A percentile compares a stretch with the other conserved stretches of the same genome.
Evolutionary conservation across 2,329 filamentous ascomycete species (phyloP).

Genomic region (Chaetothyriales sp.): DNA sequence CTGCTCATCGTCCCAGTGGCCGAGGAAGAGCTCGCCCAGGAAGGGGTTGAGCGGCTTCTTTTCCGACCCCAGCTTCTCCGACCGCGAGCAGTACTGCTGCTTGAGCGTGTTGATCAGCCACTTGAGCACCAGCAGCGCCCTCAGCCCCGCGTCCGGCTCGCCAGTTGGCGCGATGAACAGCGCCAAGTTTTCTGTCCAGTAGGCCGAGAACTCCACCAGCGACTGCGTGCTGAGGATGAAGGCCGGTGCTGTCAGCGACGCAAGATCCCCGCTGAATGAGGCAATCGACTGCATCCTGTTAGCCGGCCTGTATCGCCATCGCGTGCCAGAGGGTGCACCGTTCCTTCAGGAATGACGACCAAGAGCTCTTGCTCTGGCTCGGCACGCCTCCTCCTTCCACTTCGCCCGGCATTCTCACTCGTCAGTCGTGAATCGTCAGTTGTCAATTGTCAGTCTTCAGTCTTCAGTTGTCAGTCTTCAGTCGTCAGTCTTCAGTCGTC

Average conservation of each 20-base stretch:
- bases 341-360: constrained; percentile 36
- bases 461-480: too few relatives aligned
- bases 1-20: constrained; percentile 65
- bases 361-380: constrained; percentile 28
- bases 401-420: constrained; percentile 19
- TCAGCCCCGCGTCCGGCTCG: constrained; percentile 60
- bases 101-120: constrained; percentile 83
- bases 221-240: constrained; percentile 72
- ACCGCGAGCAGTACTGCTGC: constrained; percentile 61
- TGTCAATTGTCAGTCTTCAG: too few relatives aligned
- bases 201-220: constrained; percentile 50
- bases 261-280: constrained; percentile 70
- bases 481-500: too few relatives aligned
- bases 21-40: constrained; percentile 84
- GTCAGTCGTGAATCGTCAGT: background rate
- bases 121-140: constrained; percentile 67
- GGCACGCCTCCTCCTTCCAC: constrained; percentile 30
- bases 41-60: constrained; percentile 98
- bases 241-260: constrained; percentile 65
- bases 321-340: background rate
- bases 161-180: constrained; percentile 63
- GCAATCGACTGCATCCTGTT: constrained; percentile 47
- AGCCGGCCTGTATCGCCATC: background rate
- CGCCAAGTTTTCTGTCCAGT: constrained; percentile 58
- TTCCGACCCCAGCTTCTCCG: constrained; percentile 74